phyloP scores from a whole-genome alignment of 1,284 basidiomycete species.

The Ceratobasidium sp. region DNA sequence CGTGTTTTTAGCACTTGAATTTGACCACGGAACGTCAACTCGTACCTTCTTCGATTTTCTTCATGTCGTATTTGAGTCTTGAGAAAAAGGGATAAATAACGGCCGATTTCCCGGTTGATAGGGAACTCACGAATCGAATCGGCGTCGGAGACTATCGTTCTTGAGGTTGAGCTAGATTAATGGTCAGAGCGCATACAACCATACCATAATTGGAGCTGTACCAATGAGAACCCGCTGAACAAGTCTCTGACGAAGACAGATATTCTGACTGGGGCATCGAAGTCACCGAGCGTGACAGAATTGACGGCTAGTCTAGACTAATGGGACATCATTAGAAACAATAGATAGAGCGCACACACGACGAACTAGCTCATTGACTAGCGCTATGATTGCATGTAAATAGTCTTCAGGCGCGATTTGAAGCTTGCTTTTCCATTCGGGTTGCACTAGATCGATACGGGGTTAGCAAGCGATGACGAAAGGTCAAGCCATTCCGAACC shows the following conservation, averaged over 20 bases:
- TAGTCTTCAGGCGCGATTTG: slow-evolving; percentile 79
- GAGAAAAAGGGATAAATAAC: background rate
- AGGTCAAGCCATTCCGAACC: slow-evolving; percentile 58
- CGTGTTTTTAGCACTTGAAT: slow-evolving; percentile 29
- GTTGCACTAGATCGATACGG: slow-evolving; percentile 59
- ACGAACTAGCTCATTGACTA: slow-evolving; percentile 82
- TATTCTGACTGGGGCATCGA: slow-evolving; percentile 78
- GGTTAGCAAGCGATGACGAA: slow-evolving; percentile 27
- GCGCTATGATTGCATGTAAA: slow-evolving; percentile 79
- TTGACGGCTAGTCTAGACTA: slow-evolving; percentile 84
- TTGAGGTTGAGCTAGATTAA: slow-evolving; percentile 79
- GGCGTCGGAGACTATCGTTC: slow-evolving; percentile 77
- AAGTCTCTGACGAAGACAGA: slow-evolving; percentile 83
- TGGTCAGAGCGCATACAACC: slow-evolving; percentile 1
- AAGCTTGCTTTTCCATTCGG: slow-evolving; percentile 73
- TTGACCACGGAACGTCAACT: slow-evolving; percentile 3
- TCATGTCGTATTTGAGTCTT: slow-evolving; percentile 85
- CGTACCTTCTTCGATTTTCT: slow-evolving; percentile 87
- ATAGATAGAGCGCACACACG: background rate
- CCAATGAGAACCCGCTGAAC: slow-evolving; percentile 84
- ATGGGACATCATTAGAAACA: background rate
- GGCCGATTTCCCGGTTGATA: background rate
- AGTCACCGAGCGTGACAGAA: slow-evolving; percentile 81
- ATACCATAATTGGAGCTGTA: slow-evolving; percentile 46
- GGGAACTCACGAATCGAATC: slow-evolving; percentile 60